These are phyloP conservation scores for Corymbia citriodora DNA, from an alignment of 441 rosid genomes.

Conservation along the genomic window DNA sequence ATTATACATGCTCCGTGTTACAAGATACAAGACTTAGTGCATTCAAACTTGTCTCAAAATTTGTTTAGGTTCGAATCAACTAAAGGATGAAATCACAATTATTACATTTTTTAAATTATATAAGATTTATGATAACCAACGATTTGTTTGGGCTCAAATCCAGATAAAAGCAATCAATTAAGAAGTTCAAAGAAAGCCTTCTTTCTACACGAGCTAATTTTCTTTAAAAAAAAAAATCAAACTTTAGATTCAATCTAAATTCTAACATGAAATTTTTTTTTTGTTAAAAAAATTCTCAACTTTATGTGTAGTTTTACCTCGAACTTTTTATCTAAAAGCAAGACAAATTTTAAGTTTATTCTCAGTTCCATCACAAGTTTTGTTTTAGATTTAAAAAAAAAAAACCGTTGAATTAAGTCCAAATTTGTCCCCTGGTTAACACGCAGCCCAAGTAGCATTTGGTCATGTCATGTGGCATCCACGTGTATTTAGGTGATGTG, in stretches of 20 bases:
- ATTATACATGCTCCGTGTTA: neutral
- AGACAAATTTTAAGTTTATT: rapidly evolving
- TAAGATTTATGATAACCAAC: neutral
- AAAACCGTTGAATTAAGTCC: rapidly evolving
- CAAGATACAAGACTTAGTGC: neutral
- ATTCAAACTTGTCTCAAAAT: neutral
- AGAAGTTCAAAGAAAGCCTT: neutral
- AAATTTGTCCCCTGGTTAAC: neutral
- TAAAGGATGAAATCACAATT: neutral
- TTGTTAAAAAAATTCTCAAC: neutral
- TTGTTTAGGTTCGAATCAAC: neutral
- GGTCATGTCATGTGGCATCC: rapidly evolving
- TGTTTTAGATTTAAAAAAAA: neutral
- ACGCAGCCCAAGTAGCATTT: rapidly evolving
- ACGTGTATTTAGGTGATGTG: neutral
- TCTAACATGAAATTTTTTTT: rapidly evolving
- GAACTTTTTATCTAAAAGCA: neutral
- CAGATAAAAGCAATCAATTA: rapidly evolving
- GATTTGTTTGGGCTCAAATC: neutral
- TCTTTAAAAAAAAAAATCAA: neutral
- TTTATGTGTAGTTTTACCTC: neutral
- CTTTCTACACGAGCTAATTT: neutral
- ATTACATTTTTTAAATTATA: neutral
- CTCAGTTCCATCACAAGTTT: rapidly evolving
- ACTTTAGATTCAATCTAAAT: rapidly evolving